Base-by-base conservation (phyloP, 2,329 filamentous ascomycete species). In the Neonectria neomacrospora region DNA sequence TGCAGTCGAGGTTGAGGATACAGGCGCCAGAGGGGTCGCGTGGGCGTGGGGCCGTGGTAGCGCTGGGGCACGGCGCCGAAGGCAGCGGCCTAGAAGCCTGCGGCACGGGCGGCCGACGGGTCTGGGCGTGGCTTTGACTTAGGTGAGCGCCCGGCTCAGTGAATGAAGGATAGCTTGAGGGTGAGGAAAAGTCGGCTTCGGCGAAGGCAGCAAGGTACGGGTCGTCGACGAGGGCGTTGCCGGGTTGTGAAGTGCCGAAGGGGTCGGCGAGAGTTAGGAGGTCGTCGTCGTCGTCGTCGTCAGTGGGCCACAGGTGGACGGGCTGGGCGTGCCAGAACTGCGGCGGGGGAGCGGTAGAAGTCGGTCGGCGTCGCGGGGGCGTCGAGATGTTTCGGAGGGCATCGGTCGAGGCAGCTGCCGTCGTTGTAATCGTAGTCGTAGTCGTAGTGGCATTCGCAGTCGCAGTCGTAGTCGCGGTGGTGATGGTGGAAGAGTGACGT, bases 101-200 rank as follows among this genome's bases (percentile, higher is more conserved):
- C 20, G 45, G 34, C 32, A 52, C 45, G 11, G 37, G 47, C 45
- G 20, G 28, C 10, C n/a, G 47, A 32, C n/a, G 37, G 37, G 37
- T 50, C 28, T 30, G 28, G 26, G 47, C 10, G 47, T 14, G 32
- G 56, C 54, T 30, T 20, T 64, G 64, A 30, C 16, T 28, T 47
- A 57, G 68, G 23, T 52, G 70, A 58, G 61, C 54, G 57, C 52
- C 56, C 18, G 61, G 37, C 54, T 63, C 60, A 14, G 63, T 67
- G 62, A 79, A 75, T 41, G 73, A 66, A 5, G 77, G 76, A 53
- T 79, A 79, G 14, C 66, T 72, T 20, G 78, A 79, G 22, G 78
- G 78, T 2, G 78, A 80, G 10, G 77, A 79, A 56, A 78, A 77
- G 14, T 77, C 71, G 54, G 62, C 63, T 41, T 74, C 71, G 42